phyloP scores from a whole-genome alignment of 2,329 filamentous ascomycete genomes.

The Corniculantispora saksenae region DNA sequence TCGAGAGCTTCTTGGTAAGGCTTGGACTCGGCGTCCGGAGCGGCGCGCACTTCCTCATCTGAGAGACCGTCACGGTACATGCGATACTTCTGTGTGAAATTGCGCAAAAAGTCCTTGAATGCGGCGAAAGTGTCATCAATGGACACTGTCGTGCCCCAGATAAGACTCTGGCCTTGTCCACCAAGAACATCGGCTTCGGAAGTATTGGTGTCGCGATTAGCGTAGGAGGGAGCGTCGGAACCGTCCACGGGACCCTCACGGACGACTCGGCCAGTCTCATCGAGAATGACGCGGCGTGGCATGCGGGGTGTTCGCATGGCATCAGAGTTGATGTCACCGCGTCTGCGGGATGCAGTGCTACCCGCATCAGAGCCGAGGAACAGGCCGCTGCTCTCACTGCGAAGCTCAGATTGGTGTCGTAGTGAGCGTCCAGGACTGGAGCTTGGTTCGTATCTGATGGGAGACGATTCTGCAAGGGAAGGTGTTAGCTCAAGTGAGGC shows the following conservation, averaged over 20 bases:
- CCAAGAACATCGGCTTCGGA: conserved; percentile 89
- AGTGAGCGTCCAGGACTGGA: conserved; percentile 75
- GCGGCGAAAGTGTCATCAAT: conserved; percentile 83
- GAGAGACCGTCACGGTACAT: conserved; percentile 86
- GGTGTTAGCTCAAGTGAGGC: conserved; percentile 18
- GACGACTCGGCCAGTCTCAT: conserved; percentile 59
- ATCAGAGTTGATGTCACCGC: conserved; percentile 87
- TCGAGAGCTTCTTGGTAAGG: conserved; percentile 85
- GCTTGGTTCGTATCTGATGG: conserved; percentile 86
- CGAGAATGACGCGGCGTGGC: conserved; percentile 58
- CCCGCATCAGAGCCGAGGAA: conserved; percentile 71
- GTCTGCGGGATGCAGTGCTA: conserved; percentile 56
- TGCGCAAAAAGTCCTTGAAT: conserved; percentile 90
- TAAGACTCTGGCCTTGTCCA: conserved; percentile 76
- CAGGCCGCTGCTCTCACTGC: conserved; percentile 81
- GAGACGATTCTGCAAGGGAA: conserved; percentile 73
- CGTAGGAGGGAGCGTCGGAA: conserved; percentile 63
- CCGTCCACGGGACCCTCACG: conserved; percentile 51
- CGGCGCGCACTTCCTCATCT: conserved; percentile 68
- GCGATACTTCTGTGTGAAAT: conserved; percentile 91
- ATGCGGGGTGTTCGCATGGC: conserved; percentile 58
- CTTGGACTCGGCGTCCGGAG: conserved; percentile 73
- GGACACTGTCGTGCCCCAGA: conserved; percentile 98
- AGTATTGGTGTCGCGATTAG: conserved; percentile 73
- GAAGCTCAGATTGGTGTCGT: conserved; percentile 67